Percentiles rank a stretch among this genome's conserved stretches.
Conservation (phyloP, 2,329 filamentous ascomycete genomes). For the Cytospora piceae region DNA sequence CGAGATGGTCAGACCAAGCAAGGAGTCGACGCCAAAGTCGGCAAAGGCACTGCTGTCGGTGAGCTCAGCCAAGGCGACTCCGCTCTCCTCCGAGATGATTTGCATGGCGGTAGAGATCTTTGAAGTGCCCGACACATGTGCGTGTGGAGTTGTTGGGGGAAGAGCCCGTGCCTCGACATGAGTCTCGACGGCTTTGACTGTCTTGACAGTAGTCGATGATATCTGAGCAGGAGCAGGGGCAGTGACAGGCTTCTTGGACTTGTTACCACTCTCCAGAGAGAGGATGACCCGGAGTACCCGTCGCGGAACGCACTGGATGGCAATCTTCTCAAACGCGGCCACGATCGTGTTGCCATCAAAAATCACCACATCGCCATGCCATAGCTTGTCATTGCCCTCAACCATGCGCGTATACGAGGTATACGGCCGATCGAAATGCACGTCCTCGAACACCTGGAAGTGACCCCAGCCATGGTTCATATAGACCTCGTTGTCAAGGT, state of each 20-base stretch:
- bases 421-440: slow-evolving; percentile 51
- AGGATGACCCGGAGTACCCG: not conserved
- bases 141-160: no score
- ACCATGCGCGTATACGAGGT: slow-evolving; percentile 62
- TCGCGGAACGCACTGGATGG: slow-evolving; percentile 60
- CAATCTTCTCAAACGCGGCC: slow-evolving; percentile 57
- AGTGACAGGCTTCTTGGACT: no score
- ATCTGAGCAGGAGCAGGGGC: no score
- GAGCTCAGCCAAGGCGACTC: slow-evolving; percentile 1
- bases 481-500: slow-evolving; percentile 57
- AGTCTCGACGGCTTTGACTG: no score
- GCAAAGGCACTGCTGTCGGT: slow-evolving; percentile 37
- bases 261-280: no score
- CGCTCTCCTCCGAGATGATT: slow-evolving; percentile 15
- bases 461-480: slow-evolving; percentile 64
- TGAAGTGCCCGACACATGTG: no score
- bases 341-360: slow-evolving; percentile 56
- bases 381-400: slow-evolving; percentile 53
- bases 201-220: no score
- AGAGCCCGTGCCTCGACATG: no score
- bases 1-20: slow-evolving; percentile 40
- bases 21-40: slow-evolving; percentile 42
- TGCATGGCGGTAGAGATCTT: not conserved
- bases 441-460: slow-evolving; percentile 52
- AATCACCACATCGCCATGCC: slow-evolving; percentile 57